Evolutionary conservation across 2,329 filamentous ascomycete species (phyloP).

Genomic region (Phaeosphaeriaceae sp.): DNA sequence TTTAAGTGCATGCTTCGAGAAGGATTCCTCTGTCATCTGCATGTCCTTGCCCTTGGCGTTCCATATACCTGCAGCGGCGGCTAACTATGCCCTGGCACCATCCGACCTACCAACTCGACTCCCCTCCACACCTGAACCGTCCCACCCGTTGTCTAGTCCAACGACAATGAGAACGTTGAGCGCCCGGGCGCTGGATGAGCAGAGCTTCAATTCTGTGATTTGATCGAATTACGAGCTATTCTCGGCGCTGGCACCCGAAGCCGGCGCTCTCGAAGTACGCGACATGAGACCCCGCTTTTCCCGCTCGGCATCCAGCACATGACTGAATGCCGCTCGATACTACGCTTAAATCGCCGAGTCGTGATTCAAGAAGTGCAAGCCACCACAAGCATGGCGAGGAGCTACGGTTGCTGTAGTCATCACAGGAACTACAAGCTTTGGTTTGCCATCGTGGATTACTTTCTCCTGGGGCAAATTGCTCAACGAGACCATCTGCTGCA

Average conservation of each 20-base stretch:
- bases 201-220: not conserved
- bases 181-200: not conserved
- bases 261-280: not conserved
- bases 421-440: not conserved
- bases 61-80: conserved; percentile 14
- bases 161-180: not conserved
- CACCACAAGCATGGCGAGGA: not conserved
- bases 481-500: not conserved
- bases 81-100: conserved; percentile 6
- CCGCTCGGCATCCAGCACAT: not conserved
- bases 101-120: conserved; percentile 1
- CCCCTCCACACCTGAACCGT: not conserved
- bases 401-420: not conserved
- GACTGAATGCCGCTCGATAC: not conserved
- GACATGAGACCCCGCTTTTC: conserved; percentile 6
- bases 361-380: not conserved
- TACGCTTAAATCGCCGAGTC: not conserved
- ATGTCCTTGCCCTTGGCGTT: conserved; percentile 5
- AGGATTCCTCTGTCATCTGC: not conserved
- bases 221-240: conserved; percentile 4
- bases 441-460: not conserved
- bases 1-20: conserved; percentile 3
- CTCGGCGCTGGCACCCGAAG: not conserved
- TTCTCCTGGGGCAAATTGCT: not conserved
- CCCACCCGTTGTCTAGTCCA: conserved; percentile 2